Evolutionary conservation across 352 stramenopile species (phyloP).

Genomic region (Phytophthora cactorum): DNA sequence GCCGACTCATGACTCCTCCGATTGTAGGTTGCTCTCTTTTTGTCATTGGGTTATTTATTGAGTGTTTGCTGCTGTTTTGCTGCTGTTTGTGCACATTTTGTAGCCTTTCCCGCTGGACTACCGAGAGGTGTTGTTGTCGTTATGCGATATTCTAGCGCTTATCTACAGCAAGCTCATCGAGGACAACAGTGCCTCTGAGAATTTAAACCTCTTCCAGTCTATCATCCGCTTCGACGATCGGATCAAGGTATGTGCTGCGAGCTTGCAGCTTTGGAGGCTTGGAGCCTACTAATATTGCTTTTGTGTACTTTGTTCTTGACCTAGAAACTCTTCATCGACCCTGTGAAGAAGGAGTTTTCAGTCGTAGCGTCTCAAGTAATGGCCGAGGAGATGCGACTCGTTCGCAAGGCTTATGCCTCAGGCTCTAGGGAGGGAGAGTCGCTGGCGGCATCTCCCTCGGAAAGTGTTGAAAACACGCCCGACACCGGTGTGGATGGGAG

Average conservation of each 20-base stretch:
- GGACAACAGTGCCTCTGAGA: conserved; percentile 75
- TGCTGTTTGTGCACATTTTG: conserved; percentile 8
- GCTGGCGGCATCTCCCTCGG: neutral
- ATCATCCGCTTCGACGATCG: conserved; percentile 83
- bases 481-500: neutral
- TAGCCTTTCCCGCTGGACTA: conserved; percentile 86
- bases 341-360: conserved; percentile 84
- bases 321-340: conserved; percentile 87
- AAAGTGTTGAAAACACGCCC: neutral
- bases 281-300: neutral
- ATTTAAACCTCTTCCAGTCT: conserved; percentile 76
- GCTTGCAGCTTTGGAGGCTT: neutral
- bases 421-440: conserved; percentile 11
- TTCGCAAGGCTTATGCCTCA: conserved; percentile 61
- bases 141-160: conserved; percentile 84
- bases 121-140: conserved; percentile 77
- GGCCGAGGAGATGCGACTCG: conserved; percentile 59
- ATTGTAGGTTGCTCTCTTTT: conserved; percentile 50
- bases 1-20: conserved; percentile 69
- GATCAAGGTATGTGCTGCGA: conserved; percentile 60
- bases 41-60: neutral
- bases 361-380: conserved; percentile 62
- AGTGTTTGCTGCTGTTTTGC: conserved; percentile 4
- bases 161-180: conserved; percentile 87
- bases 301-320: neutral